Evolutionary conservation across 495 filamentous ascomycete species (phyloP).

Genomic region (Trichoderma asperelloides): DNA sequence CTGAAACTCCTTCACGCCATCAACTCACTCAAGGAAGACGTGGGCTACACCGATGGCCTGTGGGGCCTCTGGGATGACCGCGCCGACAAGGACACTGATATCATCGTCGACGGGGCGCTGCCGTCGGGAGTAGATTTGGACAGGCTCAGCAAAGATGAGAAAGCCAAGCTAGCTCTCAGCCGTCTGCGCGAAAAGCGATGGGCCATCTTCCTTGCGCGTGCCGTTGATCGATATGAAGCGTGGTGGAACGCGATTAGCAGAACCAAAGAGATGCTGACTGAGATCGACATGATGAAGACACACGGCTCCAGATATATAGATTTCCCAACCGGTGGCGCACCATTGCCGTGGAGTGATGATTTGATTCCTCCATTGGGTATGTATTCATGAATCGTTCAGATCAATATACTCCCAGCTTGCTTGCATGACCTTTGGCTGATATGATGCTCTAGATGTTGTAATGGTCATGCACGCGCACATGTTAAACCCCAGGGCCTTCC

Average conservation of each 20-base stretch:
- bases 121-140: constrained; percentile 11
- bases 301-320: constrained; percentile 14
- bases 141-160: constrained; percentile 14
- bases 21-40: constrained; percentile 54
- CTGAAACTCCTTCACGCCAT: constrained; percentile 68
- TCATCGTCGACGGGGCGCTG: constrained; percentile 14
- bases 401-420: background rate
- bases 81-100: constrained; percentile 22
- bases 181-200: constrained; percentile 69
- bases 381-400: background rate
- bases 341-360: constrained; percentile 20
- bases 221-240: constrained; percentile 60
- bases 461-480: constrained; percentile 89
- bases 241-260: constrained; percentile 53
- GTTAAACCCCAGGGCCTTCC: constrained; percentile 69
- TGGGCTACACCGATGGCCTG: constrained; percentile 54
- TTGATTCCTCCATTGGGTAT: constrained; percentile 35
- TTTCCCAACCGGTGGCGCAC: constrained; percentile 15
- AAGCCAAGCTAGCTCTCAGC: constrained; percentile 30
- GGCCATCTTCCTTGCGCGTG: constrained; percentile 64
- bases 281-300: constrained; percentile 19
- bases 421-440: background rate
- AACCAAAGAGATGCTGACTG: constrained; percentile 21
- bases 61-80: constrained; percentile 52
- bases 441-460: constrained; percentile 52